Evolutionary conservation across 495 filamentous ascomycete species (phyloP), one percentile per base, ranked within the genome.

Genomic region (Immersiella caudata): DNA sequence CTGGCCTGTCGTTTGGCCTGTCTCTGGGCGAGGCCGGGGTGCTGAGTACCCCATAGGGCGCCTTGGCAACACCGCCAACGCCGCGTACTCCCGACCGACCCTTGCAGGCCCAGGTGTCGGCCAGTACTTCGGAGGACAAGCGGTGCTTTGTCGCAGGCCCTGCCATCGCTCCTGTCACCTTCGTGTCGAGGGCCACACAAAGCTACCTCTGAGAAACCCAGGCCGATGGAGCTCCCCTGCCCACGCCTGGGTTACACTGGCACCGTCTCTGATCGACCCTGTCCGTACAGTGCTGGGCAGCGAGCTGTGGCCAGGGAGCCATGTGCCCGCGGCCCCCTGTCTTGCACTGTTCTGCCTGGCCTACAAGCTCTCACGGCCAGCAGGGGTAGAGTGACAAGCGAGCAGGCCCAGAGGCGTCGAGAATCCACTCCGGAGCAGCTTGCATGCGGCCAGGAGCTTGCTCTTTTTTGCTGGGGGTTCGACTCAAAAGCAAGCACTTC

Each of bases 141-240:
- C 40, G 49, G 54, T 52, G 26, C 56, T 25, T 67, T 71, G 73
- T 75, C 70, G 72, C 75, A 73, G 68, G 62, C 71, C 65, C 66
- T 60, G 65, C 60, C 56, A 59, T 18, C 26, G 26, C 49, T 60
- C 65, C 56, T 71, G 67, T 73, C 71, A 64, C 69, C 64, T 64
- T 74, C 68, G 72, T 70, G 56, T 73, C 64, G 59, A 66, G 57
- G 67, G 50, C 40, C 61, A 35, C 49, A 12, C 40, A 61, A 55
- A 66, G 65, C 65, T 62, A 69, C 70, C 65, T 68, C 66, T 54
- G 40, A 60, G 65, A 69, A 57, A 67, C 60, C 58, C 58, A 24
- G 66, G 71, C 55, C 52, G 49, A 57, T 62, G 35, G 50, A 58
- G 68, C 57, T 35, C 60, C n/a, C 22, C 12, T 40, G 26, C 57